These are phyloP conservation scores for Pouteria glomerata DNA, from an alignment of 148 eudicot species.

Conservation along the genomic window DNA sequence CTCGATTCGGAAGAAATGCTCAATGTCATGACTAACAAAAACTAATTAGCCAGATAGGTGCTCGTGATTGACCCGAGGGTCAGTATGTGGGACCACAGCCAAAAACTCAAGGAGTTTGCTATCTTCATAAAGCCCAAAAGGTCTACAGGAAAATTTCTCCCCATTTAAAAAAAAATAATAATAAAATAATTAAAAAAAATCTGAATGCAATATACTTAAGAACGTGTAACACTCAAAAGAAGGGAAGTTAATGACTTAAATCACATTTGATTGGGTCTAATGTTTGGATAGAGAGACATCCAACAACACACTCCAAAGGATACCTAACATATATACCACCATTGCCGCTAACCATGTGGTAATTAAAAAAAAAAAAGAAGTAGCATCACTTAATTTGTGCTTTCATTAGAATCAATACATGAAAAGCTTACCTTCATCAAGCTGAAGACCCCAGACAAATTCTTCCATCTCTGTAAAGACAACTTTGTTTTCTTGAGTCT, in stretches of 20 bases:
- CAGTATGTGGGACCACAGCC: too few relatives aligned
- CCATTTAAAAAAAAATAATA: too few relatives aligned
- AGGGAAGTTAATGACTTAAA: not conserved
- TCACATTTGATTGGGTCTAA: not conserved
- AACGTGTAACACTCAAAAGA: not conserved
- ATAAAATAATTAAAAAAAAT: too few relatives aligned
- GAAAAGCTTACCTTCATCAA: constrained; percentile 65
- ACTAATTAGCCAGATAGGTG: too few relatives aligned
- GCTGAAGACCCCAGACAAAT: constrained; percentile 97
- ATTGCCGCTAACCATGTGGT: not conserved
- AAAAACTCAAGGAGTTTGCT: too few relatives aligned
- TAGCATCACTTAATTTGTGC: too few relatives aligned
- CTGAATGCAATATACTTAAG: not conserved
- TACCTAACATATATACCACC: not conserved
- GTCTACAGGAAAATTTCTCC: too few relatives aligned
- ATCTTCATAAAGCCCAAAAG: too few relatives aligned
- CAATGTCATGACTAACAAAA: too few relatives aligned
- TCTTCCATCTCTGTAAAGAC: constrained; percentile 99
- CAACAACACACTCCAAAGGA: not conserved
- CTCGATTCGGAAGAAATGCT: too few relatives aligned
- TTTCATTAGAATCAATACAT: not conserved
- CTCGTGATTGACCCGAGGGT: too few relatives aligned
- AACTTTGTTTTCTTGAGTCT: constrained; percentile 69
- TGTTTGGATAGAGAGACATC: not conserved
- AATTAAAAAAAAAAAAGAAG: too few relatives aligned